These are phyloP conservation scores for Myxozyma lipomycoides DNA, from an alignment of 805 yeast species.

Conservation along the genomic window DNA sequence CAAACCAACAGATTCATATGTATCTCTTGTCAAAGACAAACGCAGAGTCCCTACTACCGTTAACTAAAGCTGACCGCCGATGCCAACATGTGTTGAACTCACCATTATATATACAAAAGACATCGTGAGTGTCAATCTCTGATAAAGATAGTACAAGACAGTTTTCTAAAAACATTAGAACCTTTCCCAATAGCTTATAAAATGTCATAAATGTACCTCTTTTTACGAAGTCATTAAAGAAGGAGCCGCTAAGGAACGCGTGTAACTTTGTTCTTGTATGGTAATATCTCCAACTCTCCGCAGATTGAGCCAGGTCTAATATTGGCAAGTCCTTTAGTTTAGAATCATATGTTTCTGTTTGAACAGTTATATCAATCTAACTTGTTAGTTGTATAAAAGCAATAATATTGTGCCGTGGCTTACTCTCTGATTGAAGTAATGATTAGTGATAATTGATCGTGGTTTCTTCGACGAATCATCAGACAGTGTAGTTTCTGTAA, in stretches of 20 bases:
- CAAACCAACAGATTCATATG: constrained; percentile 19
- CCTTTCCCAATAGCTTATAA: neutral
- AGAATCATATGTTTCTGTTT: constrained; percentile 6
- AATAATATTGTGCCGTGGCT: neutral
- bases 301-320: constrained; percentile 8
- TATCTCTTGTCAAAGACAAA: constrained; percentile 14
- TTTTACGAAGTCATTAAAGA: constrained; percentile 19
- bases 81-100: too few relatives aligned
- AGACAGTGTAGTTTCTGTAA: constrained; percentile 3
- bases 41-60: constrained; percentile 11
- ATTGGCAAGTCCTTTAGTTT: neutral
- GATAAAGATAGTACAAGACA: constrained; percentile 20
- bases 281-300: constrained; percentile 12
- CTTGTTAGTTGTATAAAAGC: neutral
- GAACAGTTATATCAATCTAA: constrained; percentile 16
- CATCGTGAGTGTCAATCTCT: constrained; percentile 18
- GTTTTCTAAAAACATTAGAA: constrained; percentile 9
- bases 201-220: constrained; percentile 5
- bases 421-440: constrained; percentile 23
- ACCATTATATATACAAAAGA: constrained; percentile 25
- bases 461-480: constrained; percentile 4
- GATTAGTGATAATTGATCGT: constrained; percentile 10
- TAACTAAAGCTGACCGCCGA: neutral
- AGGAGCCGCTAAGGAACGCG: constrained; percentile 18
- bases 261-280: constrained; percentile 14